Evolutionary conservation across 148 eudicot species (phyloP), one percentile per base, ranked within the genome.

Genomic region (Chenopodium album): DNA sequence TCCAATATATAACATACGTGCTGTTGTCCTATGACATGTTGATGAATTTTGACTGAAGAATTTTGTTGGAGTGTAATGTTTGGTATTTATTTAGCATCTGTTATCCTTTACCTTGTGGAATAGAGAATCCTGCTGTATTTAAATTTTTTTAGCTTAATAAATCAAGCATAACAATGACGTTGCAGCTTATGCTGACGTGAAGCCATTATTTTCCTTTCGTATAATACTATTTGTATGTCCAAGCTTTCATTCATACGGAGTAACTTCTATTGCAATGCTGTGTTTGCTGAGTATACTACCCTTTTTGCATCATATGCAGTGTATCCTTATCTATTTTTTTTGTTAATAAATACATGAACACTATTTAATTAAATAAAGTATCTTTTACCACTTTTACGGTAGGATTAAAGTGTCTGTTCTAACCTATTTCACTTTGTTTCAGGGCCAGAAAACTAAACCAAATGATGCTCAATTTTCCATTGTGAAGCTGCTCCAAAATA

Each of bases 401-500:
- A 63, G 48, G 20, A 22, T 69, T 66, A 60, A 65, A 67, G 26
- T 5, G 22, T 48, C 23, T 74, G 73, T 46, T 63, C 11, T 72
- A 70, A 64, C 41, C 50, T 44, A 34, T 76, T 65, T 3, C n/a
- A 41, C 67, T 83, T 72, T 75, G 83, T 88, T 89, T 71, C 90
- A 93, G 98, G 92, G 78, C 48, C 80, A 74, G 14, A 84, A 77
- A 74, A 81, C 81, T 50, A 84, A 88, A 81, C 87, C 93, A 73
- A 37, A 31, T 56, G 81, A 74, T 29, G 73, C 78, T 22, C 79
- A 83, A 71, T 79, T 84, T 79, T 92, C 98, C 69, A 76, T 86
- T 77, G 92, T 87, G 84, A 93, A 92, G 88, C 87, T 95, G 69
- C 91, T 93, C 46, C 83, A 80, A 71, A 95, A 92, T 85, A 84